Conservation (phyloP, 352 stramenopile genomes). For the Globisporangium ultimum region DNA sequence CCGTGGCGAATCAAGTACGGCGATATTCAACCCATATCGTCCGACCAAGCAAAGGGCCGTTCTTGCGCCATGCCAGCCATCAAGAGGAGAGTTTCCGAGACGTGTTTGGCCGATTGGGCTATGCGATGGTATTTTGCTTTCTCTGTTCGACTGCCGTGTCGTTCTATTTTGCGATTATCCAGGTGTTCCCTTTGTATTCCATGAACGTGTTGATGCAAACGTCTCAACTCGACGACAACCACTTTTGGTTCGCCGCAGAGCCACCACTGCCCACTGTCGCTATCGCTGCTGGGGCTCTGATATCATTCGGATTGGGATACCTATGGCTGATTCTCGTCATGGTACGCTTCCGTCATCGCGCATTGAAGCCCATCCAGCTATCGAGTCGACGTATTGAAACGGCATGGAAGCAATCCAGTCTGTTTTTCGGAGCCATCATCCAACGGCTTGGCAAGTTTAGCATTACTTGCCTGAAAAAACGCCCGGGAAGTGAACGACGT, state of each 20-base stretch:
- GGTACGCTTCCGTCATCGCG: slow-evolving; percentile 12
- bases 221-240: slow-evolving; percentile 6
- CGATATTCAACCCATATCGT: too few species aligned
- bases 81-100: too few species aligned
- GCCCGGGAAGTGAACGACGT: background rate
- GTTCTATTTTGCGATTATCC: slow-evolving; percentile 12
- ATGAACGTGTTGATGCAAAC: slow-evolving; percentile 25
- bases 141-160: too few species aligned
- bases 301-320: slow-evolving; percentile 9
- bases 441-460: too few species aligned
- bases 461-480: background rate
- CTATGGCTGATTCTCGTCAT: slow-evolving; percentile 12
- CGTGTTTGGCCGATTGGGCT: too few species aligned
- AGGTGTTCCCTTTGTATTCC: slow-evolving; percentile 14
- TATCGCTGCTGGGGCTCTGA: background rate
- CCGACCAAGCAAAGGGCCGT: too few species aligned
- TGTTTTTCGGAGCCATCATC: too few species aligned
- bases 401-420: too few species aligned
- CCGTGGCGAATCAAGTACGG: too few species aligned
- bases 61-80: too few species aligned
- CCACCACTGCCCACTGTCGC: background rate
- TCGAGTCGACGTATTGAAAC: too few species aligned
- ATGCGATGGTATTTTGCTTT: too few species aligned
- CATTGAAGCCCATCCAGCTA: background rate
- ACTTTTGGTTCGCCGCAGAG: slow-evolving; percentile 20